Evolutionary conservation across 495 filamentous ascomycete species (phyloP).

Genomic region (Neurospora sp.): DNA sequence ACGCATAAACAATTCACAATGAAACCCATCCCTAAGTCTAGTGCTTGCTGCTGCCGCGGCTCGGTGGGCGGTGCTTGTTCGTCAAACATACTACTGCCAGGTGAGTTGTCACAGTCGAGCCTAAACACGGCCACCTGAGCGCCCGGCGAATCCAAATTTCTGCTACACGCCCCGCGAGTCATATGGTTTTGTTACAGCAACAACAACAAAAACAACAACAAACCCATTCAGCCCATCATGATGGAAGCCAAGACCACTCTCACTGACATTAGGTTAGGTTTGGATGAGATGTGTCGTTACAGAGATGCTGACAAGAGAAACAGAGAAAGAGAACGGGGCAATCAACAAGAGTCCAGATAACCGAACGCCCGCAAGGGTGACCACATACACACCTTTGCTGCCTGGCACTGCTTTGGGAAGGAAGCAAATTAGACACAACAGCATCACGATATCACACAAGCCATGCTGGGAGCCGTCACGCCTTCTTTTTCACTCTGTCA

Average conservation of each 20-base stretch:
- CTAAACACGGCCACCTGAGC: not conserved
- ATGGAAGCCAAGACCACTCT: not conserved
- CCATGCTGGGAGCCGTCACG: conserved; percentile 11
- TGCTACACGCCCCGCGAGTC: not conserved
- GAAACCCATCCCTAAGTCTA: not conserved
- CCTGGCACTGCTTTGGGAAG: not conserved
- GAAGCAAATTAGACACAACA: conserved; percentile 5
- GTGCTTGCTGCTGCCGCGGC: not conserved
- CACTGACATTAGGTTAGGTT: not conserved
- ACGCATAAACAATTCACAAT: not conserved
- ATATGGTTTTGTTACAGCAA: not conserved
- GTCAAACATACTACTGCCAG: not conserved
- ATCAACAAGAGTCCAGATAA: conserved; percentile 1
- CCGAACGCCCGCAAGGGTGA: not conserved
- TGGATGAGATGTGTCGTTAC: not conserved
- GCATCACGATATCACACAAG: conserved; percentile 13
- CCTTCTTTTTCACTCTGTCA: not conserved
- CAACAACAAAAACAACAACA: not conserved
- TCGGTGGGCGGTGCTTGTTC: not conserved
- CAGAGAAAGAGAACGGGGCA: conserved; percentile 1
- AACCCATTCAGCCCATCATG: not conserved
- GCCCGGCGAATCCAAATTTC: not conserved
- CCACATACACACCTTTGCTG: not conserved
- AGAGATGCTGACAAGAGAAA: not conserved
- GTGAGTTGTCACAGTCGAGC: not conserved